Base-by-base conservation (phyloP, 2,329 filamentous ascomycete genomes). In the Orbilia oligospora region DNA sequence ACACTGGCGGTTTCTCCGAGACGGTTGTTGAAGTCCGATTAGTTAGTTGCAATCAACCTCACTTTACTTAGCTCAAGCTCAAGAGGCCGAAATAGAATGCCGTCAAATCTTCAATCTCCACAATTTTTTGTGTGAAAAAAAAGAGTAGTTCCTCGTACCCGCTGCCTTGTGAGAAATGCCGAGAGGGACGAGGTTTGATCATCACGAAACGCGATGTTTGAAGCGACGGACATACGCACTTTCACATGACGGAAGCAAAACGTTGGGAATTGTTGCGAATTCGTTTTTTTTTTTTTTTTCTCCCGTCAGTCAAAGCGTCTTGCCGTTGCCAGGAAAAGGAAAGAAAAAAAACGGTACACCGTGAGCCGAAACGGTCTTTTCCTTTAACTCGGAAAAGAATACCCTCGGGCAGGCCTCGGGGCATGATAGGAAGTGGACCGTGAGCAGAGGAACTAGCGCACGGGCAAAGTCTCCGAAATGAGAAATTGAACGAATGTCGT, bases 381-480 rank as follows among this genome's bases (percentile, higher is more conserved):
- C 46, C 24, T 41, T 63, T 24, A 9, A 33, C 51, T 49, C 61
- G 61, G 69, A 46, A 48, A 61, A 73, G 56, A 36, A 51, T 38
- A 58, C 16, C 55, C 71, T 78, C 68, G 75, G 68, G 61, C 51
- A 53, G 16, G 36, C n/a, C 14, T n/a, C 22, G 71, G 44, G 38
- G 24, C 44, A 68, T 58, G 63, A 44, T 33, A 61, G 51, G 38
- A 68, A 41, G 63, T 67, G 71, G 53, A 63, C 64, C 71, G 64
- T 68, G 63, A 58, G 53, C 36, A 33, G 27, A 36, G 5, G 22
- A 65, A 36, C 48, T 65, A 41, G 48, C 51, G 67, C 67, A 68
- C 67, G 67, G 68, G 68, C 67, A 78, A 78, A 78, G 73, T 78
- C 73, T 78, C 75, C 75, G 75, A 78, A 69, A 78, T 72, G 63